phyloP scores from a whole-genome alignment of 306 rosid species.

The Gillenia trifoliata region DNA sequence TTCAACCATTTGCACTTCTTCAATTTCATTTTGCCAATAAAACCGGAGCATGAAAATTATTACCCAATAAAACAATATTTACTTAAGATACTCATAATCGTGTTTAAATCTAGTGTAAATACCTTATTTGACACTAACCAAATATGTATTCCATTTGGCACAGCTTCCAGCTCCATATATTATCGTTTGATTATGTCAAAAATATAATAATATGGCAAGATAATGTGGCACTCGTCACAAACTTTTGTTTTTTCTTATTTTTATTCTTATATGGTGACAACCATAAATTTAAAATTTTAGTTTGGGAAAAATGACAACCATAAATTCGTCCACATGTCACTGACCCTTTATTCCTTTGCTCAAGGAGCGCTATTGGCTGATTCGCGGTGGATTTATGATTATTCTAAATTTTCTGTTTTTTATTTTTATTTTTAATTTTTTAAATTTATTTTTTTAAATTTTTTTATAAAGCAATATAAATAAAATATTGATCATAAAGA shows the following conservation, averaged over 20 bases:
- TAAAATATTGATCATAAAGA: too few species aligned
- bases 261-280: not conserved
- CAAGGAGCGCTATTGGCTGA: not conserved
- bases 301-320: not conserved
- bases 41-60: too few species aligned
- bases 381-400: not conserved
- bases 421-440: too few species aligned
- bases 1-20: not conserved
- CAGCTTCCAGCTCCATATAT: not conserved
- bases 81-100: not conserved
- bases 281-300: too few species aligned
- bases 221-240: not conserved
- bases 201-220: not conserved
- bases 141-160: not conserved
- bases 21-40: not conserved
- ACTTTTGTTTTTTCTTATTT: not conserved
- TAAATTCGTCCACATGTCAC: conserved; percentile 2
- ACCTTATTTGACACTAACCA: not conserved
- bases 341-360: not conserved
- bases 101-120: too few species aligned
- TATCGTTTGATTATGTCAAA: not conserved
- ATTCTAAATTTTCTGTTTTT: not conserved
- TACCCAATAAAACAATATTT: not conserved
- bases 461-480: too few species aligned
- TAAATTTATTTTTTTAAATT: too few species aligned